Conservation (phyloP, 108 stramenopile genomes). For the Asterionellopsis glacialis region DNA sequence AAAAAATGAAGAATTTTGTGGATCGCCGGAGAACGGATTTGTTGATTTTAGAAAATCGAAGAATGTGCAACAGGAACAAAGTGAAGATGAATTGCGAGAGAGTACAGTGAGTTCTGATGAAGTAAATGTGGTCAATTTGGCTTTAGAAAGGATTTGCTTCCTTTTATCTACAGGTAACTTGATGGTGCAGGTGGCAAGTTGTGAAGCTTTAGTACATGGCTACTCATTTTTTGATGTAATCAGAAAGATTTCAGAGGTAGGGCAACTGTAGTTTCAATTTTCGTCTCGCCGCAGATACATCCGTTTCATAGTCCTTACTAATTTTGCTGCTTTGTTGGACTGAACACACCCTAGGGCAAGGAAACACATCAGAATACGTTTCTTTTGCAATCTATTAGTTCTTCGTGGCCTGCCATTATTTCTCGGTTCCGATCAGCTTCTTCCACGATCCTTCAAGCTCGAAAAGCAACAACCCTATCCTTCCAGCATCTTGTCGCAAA, state of each 20-base stretch:
- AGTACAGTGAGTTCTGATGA: constrained; percentile 2
- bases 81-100: constrained; percentile 5
- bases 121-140: constrained; percentile 6
- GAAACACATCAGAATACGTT: too few relatives aligned
- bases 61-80: constrained; percentile 1
- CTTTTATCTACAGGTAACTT: constrained; percentile 28
- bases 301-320: too few relatives aligned
- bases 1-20: constrained; percentile 1
- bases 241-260: too few relatives aligned
- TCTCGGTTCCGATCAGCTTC: constrained; percentile 3
- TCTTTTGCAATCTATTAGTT: constrained; percentile 7
- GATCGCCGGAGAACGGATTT: neutral
- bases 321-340: too few relatives aligned
- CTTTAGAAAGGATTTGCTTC: constrained; percentile 30
- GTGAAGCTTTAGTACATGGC: constrained; percentile 10
- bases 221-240: too few relatives aligned
- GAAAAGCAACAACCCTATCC: too few relatives aligned
- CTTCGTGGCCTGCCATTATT: constrained; percentile 38
- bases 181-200: constrained; percentile 33
- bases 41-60: too few relatives aligned
- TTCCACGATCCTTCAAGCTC: too few relatives aligned
- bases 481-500: too few relatives aligned
- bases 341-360: too few relatives aligned
- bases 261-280: too few relatives aligned
- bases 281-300: too few relatives aligned